Percentiles rank a stretch among this genome's conserved stretches.
Conservation (phyloP, 2,329 filamentous ascomycete genomes). For the Hymenoscyphus scutula region DNA sequence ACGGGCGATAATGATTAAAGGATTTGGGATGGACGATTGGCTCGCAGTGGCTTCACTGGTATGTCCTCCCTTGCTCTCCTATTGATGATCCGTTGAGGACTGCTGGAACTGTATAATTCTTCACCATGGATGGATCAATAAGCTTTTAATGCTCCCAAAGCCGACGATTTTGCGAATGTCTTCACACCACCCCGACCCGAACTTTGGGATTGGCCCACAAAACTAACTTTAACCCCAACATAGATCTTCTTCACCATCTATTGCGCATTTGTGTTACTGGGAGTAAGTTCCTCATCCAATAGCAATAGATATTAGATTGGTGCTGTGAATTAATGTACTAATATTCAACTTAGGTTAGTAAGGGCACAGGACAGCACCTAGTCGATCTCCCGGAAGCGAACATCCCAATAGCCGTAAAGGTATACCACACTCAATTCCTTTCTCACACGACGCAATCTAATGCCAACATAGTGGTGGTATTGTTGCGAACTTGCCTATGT, state of each 20-base stretch:
- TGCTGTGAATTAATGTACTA: neutral
- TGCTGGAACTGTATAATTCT: neutral
- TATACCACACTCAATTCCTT: constrained; percentile 7
- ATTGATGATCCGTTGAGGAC: neutral
- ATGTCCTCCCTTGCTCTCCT: constrained; percentile 4
- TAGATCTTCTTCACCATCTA: constrained; percentile 30
- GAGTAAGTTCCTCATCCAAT: constrained; percentile 15
- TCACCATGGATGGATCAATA: neutral
- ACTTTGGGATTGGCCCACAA: neutral
- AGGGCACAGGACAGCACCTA: constrained; percentile 33
- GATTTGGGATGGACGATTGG: constrained; percentile 32
- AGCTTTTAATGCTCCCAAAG: neutral
- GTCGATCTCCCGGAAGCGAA: constrained; percentile 22
- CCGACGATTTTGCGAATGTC: constrained; percentile 12
- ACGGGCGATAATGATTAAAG: constrained; percentile 27
- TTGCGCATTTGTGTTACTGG: constrained; percentile 26
- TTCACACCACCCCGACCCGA: neutral
- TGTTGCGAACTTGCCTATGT: constrained; percentile 41
- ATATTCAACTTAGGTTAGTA: neutral
- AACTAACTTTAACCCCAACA: constrained; percentile 3
- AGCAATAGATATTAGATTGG: neutral
- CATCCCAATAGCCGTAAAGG: constrained; percentile 34
- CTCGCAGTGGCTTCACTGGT: constrained; percentile 28
- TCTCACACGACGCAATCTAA: neutral
- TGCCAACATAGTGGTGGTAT: constrained; percentile 36